A percentile compares a stretch with the other conserved stretches of the same genome.
Conservation (phyloP, 2,329 filamentous ascomycete genomes). For the Ophiosphaerella narmari region DNA sequence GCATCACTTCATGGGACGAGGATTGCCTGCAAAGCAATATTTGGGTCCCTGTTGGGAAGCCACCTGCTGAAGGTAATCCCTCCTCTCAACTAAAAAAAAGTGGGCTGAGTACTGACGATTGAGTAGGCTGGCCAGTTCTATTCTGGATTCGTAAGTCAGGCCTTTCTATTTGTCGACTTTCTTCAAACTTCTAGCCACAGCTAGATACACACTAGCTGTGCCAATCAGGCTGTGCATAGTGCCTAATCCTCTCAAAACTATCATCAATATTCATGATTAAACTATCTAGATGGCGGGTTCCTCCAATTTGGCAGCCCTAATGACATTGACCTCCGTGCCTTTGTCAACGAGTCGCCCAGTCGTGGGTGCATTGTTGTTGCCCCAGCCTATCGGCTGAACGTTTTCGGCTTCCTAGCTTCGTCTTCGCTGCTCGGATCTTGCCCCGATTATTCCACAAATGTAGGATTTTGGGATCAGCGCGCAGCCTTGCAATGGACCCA, state of each 20-base stretch:
- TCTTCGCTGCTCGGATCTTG: slow-evolving; percentile 51
- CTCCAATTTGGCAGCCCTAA: slow-evolving; percentile 62
- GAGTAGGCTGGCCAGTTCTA: slow-evolving; percentile 60
- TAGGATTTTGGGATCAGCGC: slow-evolving; percentile 63
- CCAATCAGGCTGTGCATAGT: background rate
- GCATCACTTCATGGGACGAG: slow-evolving; percentile 49
- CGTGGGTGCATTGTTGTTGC: slow-evolving; percentile 55
- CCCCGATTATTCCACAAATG: slow-evolving; percentile 49
- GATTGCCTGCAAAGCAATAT: slow-evolving; percentile 63
- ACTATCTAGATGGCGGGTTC: slow-evolving; percentile 56
- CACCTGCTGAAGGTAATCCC: slow-evolving; percentile 43
- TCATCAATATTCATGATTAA: too few relatives aligned
- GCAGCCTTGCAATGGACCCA: slow-evolving; percentile 61
- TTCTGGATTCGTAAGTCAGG: slow-evolving; percentile 59
- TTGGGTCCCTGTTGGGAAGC: slow-evolving; percentile 57
- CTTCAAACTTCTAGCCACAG: background rate
- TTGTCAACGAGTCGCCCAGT: slow-evolving; percentile 55
- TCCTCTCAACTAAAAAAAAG: background rate
- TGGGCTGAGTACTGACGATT: slow-evolving; percentile 4
- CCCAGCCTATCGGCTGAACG: slow-evolving; percentile 61
- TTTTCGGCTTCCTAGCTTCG: slow-evolving; percentile 61
- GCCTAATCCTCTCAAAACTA: slow-evolving; percentile 1
- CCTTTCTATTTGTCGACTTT: background rate
- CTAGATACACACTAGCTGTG: background rate
- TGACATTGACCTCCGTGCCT: slow-evolving; percentile 48